These are phyloP conservation scores for Mortierella sp. DNA, from an alignment of 371 early-diverging fungal genomes.

Conservation along the genomic window DNA sequence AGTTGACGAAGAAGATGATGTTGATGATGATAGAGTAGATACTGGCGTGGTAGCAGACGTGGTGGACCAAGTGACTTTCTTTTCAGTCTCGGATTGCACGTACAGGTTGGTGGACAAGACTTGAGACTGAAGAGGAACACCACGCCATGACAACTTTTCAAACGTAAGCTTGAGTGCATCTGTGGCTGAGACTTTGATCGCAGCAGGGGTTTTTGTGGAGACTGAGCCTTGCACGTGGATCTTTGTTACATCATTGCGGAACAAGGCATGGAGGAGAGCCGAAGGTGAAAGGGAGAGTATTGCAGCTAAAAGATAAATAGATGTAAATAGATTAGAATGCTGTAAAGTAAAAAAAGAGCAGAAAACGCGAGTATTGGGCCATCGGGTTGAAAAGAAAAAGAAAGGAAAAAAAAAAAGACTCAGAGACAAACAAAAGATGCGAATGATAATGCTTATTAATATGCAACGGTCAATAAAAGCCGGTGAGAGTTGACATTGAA, in stretches of 20 bases:
- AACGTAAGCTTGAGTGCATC: conserved; percentile 42
- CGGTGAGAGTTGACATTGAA: no score
- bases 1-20: neutral
- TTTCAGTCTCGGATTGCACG: conserved; percentile 29
- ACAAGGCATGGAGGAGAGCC: conserved; percentile 31
- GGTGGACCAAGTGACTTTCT: conserved; percentile 40
- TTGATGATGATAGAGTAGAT: neutral
- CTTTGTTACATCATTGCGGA: conserved; percentile 48
- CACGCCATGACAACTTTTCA: conserved; percentile 44
- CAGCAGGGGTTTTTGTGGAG: conserved; percentile 19
- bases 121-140: conserved; percentile 25
- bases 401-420: neutral
- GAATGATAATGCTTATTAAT: conserved; percentile 17
- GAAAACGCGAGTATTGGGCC: no score
- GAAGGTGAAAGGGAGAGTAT: conserved; percentile 36
- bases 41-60: conserved; percentile 17
- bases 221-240: conserved; percentile 43
- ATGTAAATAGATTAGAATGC: neutral
- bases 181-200: conserved; percentile 23
- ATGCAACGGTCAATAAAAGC: neutral
- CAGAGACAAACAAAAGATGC: neutral
- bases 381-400: no score
- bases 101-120: conserved; percentile 26
- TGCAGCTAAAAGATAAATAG: conserved; percentile 18
- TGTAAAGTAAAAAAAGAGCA: neutral